Conservation (phyloP, 345 rosid genomes). For the Durio zibethinus region DNA sequence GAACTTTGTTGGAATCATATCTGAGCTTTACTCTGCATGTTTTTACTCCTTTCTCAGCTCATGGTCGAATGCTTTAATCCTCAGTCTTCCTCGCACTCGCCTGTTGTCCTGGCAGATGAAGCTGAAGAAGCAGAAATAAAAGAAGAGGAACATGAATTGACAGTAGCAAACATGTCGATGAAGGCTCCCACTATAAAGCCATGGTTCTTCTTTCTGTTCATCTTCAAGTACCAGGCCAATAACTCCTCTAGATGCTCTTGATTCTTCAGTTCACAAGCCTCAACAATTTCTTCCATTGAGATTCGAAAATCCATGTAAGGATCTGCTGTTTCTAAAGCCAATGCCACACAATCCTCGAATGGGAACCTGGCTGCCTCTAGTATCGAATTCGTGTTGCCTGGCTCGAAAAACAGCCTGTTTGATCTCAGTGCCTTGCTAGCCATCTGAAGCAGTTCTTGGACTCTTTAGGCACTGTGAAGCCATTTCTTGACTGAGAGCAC, state of each 20-base stretch:
- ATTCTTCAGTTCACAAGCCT: conserved; percentile 34
- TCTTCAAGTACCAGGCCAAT: conserved; percentile 46
- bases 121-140: background rate
- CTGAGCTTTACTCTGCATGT: too few relatives aligned
- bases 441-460: conserved; percentile 6
- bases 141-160: conserved; percentile 5
- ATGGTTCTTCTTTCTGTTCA: conserved; percentile 45
- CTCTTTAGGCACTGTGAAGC: background rate
- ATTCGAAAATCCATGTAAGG: conserved; percentile 41
- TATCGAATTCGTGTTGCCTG: conserved; percentile 8
- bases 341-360: conserved; percentile 28
- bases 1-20: too few relatives aligned
- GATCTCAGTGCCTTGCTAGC: conserved; percentile 29
- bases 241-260: conserved; percentile 40
- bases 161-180: conserved; percentile 34
- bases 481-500: background rate
- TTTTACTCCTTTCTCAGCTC: too few relatives aligned
- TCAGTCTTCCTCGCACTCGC: background rate
- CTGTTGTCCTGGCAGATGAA: background rate
- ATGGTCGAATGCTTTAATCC: background rate
- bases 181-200: conserved; percentile 45
- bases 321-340: conserved; percentile 43
- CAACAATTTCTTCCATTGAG: conserved; percentile 57
- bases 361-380: conserved; percentile 13
- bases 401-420: conserved; percentile 31